A percentile compares a stretch with the other conserved stretches of the same genome.
Conservation (phyloP, 345 rosid species). For the Combretum micranthum region DNA sequence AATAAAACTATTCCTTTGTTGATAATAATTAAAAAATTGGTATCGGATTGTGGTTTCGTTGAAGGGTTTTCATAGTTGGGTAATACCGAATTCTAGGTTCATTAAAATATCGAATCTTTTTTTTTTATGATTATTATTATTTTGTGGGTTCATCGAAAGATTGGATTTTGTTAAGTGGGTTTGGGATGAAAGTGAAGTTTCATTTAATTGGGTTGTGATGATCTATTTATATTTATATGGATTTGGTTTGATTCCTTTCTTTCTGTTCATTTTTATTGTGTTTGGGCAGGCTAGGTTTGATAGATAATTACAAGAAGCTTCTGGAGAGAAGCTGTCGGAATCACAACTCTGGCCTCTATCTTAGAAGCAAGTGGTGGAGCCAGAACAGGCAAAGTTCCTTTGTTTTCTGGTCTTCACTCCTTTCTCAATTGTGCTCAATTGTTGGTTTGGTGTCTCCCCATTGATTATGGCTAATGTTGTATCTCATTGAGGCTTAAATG, state of each 20-base stretch:
- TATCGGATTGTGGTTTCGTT: too few relatives aligned
- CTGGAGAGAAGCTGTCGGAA: conserved; percentile 43
- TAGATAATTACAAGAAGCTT: conserved; percentile 30
- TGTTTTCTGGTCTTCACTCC: conserved; percentile 26
- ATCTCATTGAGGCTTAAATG: conserved; percentile 3
- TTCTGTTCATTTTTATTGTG: neutral
- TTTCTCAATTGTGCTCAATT: conserved; percentile 15
- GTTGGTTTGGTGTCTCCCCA: conserved; percentile 53
- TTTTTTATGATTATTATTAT: too few relatives aligned
- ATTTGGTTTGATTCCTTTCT: neutral
- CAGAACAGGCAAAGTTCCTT: conserved; percentile 32
- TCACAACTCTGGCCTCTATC: conserved; percentile 73
- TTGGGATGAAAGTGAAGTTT: too few relatives aligned
- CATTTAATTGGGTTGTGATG: too few relatives aligned
- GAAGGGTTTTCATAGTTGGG: too few relatives aligned
- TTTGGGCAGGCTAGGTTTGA: conserved; percentile 17
- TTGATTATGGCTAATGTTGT: conserved; percentile 65
- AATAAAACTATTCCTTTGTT: too few relatives aligned
- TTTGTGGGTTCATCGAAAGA: too few relatives aligned
- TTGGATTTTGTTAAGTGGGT: too few relatives aligned
- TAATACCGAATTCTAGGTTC: too few relatives aligned
- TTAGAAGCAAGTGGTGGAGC: conserved; percentile 25
- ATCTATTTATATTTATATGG: too few relatives aligned
- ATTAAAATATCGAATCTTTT: too few relatives aligned
- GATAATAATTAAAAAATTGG: too few relatives aligned